Percentiles rank a stretch among this genome's conserved stretches.
Evolutionary conservation across 1,139 yeast genomes (phyloP).

Genomic region (Tardiomyces digboiensis): DNA sequence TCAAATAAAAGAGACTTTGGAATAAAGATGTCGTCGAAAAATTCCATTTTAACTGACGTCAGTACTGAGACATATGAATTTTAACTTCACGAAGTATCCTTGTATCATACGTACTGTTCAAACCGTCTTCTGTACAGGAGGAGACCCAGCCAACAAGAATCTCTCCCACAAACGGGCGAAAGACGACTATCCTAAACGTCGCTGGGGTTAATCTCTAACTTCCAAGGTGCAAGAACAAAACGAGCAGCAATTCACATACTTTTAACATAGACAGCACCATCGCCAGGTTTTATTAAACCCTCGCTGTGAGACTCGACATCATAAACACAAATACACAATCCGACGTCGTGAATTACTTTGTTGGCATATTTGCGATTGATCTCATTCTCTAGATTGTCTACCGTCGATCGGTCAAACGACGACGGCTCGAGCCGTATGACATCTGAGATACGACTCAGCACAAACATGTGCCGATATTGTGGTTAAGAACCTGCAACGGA

Average conservation of each 20-base stretch:
- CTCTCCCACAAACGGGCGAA: conserved; percentile 94
- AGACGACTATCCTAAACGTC: conserved; percentile 64
- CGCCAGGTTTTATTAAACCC: conserved; percentile 91
- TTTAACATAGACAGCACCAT: conserved; percentile 79
- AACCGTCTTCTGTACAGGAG: conserved; percentile 79
- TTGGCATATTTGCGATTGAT: conserved; percentile 80
- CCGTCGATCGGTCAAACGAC: conserved; percentile 62
- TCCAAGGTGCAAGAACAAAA: conserved; percentile 1
- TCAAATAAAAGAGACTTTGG: conserved; percentile 80
- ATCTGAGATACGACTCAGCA: conserved; percentile 70
- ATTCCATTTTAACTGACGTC: conserved; percentile 51
- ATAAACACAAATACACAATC: conserved; percentile 77
- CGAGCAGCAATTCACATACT: background rate
- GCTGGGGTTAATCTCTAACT: conserved; percentile 24
- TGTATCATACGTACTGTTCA: conserved; percentile 36
- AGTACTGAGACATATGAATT: no score
- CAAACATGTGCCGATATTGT: no score
- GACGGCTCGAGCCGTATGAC: conserved; percentile 84
- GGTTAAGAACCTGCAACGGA: no score
- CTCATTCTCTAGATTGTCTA: conserved; percentile 67
- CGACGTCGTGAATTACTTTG: conserved; percentile 66
- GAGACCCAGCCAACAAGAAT: conserved; percentile 91
- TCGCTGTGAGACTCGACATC: conserved; percentile 75
- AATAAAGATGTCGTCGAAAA: conserved; percentile 86
- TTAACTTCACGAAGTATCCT: background rate